phyloP scores from a whole-genome alignment of 1,284 basidiomycete species.

The Phellopilus nigrolimitatus region DNA sequence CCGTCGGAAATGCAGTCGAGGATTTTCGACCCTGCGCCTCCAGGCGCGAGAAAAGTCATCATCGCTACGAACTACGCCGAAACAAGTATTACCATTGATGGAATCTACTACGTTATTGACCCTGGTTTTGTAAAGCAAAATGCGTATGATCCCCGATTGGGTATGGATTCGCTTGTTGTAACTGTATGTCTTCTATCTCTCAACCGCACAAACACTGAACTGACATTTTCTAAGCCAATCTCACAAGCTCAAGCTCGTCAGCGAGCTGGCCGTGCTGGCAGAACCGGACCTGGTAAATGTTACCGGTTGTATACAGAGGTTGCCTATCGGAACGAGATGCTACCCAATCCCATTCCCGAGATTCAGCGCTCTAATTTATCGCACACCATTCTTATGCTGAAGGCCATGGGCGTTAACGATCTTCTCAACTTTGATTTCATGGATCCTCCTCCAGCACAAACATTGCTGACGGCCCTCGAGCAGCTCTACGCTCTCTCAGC shows the following conservation, averaged over 20 bases:
- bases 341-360: slow-evolving; percentile 96
- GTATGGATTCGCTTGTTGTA: slow-evolving; percentile 98
- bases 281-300: slow-evolving; percentile 97
- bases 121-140: slow-evolving; percentile 99
- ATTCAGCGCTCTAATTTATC: slow-evolving; percentile 95
- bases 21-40: slow-evolving; percentile 97
- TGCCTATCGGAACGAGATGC: slow-evolving; percentile 97
- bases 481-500: slow-evolving; percentile 93
- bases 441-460: slow-evolving; percentile 97
- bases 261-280: slow-evolving; percentile 91
- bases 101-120: slow-evolving; percentile 98
- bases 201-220: not conserved
- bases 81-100: slow-evolving; percentile 96
- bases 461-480: slow-evolving; percentile 93
- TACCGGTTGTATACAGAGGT: slow-evolving; percentile 98
- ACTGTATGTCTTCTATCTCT: slow-evolving; percentile 42
- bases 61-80: slow-evolving; percentile 99
- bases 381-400: slow-evolving; percentile 90
- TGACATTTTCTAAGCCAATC: slow-evolving; percentile 61
- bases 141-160: slow-evolving; percentile 93
- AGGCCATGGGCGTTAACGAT: slow-evolving; percentile 99
- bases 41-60: slow-evolving; percentile 94
- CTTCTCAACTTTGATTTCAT: slow-evolving; percentile 98
- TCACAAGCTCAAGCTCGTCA: slow-evolving; percentile 98
- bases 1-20: slow-evolving; percentile 97